Conservation (phyloP, 495 filamentous ascomycete genomes). For the Penicillium macrosclerotiorum region DNA sequence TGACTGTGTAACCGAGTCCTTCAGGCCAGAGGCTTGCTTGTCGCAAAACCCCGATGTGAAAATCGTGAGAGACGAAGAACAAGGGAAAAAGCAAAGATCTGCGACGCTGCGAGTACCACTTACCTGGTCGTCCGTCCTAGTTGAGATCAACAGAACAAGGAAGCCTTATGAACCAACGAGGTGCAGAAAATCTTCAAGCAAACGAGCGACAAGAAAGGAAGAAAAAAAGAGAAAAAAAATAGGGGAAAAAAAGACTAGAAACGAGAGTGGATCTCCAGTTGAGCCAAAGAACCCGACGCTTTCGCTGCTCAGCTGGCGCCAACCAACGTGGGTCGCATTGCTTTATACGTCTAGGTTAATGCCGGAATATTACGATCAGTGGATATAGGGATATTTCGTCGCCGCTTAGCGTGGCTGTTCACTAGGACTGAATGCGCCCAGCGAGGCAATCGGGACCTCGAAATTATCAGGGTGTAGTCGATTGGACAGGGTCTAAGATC, state of each 20-base stretch:
- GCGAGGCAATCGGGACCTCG: neutral
- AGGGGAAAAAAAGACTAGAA: neutral
- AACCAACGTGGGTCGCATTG: slow-evolving; percentile 5
- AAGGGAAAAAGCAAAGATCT: no score
- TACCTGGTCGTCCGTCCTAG: no score
- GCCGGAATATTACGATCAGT: neutral
- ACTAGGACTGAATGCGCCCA: neutral
- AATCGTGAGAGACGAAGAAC: no score
- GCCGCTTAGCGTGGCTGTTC: neutral
- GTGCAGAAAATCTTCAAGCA: neutral
- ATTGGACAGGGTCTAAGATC: neutral
- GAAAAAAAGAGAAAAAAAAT: neutral
- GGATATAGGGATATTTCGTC: no score
- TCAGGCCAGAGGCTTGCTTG: no score
- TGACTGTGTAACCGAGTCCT: no score
- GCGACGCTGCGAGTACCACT: no score
- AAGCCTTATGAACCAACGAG: neutral
- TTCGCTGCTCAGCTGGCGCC: neutral
- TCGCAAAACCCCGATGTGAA: no score
- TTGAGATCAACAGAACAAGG: neutral
- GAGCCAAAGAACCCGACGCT: no score
- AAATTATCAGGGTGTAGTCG: no score
- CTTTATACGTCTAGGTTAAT: slow-evolving; percentile 18
- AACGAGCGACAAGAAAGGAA: slow-evolving; percentile 7
- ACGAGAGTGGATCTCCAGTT: neutral